phyloP scores from a whole-genome alignment of 2,329 filamentous ascomycete genomes.

The Cryphonectria radicalis region DNA sequence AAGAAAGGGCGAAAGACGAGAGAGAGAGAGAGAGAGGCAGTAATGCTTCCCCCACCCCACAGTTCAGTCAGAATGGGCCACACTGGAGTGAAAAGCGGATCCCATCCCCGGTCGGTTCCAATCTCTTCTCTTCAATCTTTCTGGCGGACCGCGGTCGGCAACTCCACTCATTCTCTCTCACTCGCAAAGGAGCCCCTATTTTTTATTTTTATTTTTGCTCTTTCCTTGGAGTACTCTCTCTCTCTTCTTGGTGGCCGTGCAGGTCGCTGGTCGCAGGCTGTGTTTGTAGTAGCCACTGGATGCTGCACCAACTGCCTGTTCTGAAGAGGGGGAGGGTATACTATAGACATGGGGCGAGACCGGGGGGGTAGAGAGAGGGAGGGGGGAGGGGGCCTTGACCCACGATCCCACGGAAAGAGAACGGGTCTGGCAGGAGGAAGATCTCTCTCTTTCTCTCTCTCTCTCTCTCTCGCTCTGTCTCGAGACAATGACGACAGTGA shows the following conservation, averaged over 20 bases:
- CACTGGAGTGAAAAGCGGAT: slow-evolving; percentile 2
- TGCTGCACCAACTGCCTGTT: slow-evolving; percentile 13
- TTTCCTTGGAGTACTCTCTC: neutral
- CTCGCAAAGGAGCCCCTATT: slow-evolving; percentile 13
- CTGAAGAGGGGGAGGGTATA: neutral
- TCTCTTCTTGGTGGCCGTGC: neutral
- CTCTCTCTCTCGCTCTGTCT: neutral
- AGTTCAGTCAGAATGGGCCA: slow-evolving; percentile 3
- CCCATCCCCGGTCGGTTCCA: neutral
- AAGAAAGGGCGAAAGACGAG: neutral
- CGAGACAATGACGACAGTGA: slow-evolving; percentile 24
- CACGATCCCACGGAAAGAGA: slow-evolving; percentile 8
- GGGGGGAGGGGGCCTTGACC: neutral
- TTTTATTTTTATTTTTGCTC: neutral
- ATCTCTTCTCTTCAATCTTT: neutral
- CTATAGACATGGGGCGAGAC: slow-evolving; percentile 11
- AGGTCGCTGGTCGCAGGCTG: slow-evolving; percentile 23
- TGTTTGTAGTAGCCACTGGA: neutral
- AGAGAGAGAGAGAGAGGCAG: neutral
- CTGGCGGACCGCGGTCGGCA: slow-evolving; percentile 5
- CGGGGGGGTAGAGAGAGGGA: neutral
- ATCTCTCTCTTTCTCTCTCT: neutral
- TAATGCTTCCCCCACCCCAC: neutral
- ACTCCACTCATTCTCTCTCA: neutral
- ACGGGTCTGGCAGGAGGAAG: neutral